These are phyloP conservation scores for Astragalus glycyphyllos DNA, from an alignment of 306 rosid species.

Conservation along the genomic window DNA sequence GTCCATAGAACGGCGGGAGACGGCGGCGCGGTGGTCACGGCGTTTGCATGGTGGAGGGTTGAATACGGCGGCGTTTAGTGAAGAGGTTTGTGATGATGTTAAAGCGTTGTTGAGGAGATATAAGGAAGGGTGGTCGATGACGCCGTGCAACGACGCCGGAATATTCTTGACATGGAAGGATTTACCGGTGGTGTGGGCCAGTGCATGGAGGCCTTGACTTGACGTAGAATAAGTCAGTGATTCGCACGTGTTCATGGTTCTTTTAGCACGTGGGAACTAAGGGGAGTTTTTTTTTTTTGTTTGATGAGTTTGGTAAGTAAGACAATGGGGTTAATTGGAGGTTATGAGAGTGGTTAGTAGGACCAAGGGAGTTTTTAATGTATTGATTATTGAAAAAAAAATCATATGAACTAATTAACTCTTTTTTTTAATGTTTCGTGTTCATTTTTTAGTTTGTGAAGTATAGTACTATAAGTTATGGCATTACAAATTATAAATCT, in stretches of 20 bases:
- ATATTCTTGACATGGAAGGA: conserved; percentile 90
- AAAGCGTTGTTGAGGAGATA: conserved; percentile 85
- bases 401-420: conserved; percentile 43
- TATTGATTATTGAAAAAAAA: conserved; percentile 52
- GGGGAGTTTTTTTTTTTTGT: not conserved
- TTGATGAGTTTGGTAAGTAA: conserved; percentile 40
- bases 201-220: conserved; percentile 89
- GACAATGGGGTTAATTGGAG: conserved; percentile 32
- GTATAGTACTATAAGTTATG: conserved; percentile 21
- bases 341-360: conserved; percentile 26
- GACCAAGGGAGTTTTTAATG: conserved; percentile 45
- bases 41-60: conserved; percentile 75
- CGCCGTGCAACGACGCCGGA: conserved; percentile 71
- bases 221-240: not conserved
- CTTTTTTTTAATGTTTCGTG: conserved; percentile 36
- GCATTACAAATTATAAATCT: not conserved
- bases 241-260: conserved; percentile 19
- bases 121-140: conserved; percentile 91
- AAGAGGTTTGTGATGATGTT: conserved; percentile 89
- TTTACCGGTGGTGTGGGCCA: conserved; percentile 93
- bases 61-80: conserved; percentile 67
- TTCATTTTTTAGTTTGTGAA: conserved; percentile 1
- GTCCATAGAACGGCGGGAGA: conserved; percentile 76
- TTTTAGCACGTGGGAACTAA: conserved; percentile 46
- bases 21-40: conserved; percentile 70